Evolutionary conservation across 208 protist species (phyloP).

Genomic region (Leishmania braziliensis): DNA sequence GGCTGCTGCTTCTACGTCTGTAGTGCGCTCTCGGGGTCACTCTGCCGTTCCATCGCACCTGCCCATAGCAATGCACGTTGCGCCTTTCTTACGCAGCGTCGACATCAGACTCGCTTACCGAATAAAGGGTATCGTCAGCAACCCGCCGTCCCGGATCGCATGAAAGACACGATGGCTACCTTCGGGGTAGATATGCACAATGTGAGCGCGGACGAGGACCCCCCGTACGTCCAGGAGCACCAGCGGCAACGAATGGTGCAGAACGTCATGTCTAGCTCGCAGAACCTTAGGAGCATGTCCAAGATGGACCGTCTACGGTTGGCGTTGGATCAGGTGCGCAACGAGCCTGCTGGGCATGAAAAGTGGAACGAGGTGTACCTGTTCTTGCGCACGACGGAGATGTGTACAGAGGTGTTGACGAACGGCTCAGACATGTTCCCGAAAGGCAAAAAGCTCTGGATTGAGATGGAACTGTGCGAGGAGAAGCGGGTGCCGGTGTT

Average conservation of each 20-base stretch:
- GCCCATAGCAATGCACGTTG: neutral
- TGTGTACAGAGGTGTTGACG: slow-evolving; percentile 72
- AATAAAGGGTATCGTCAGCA: slow-evolving; percentile 85
- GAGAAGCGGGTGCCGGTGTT: slow-evolving; percentile 74
- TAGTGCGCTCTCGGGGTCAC: neutral
- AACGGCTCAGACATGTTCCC: slow-evolving; percentile 71
- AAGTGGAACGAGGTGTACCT: slow-evolving; percentile 86
- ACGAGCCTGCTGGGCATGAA: slow-evolving; percentile 46
- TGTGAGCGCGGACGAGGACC: slow-evolving; percentile 53
- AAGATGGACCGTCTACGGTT: slow-evolving; percentile 83
- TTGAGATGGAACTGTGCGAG: slow-evolving; percentile 85
- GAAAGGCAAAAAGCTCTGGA: slow-evolving; percentile 82
- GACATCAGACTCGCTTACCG: slow-evolving; percentile 43
- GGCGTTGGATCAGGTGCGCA: slow-evolving; percentile 69
- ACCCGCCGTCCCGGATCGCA: slow-evolving; percentile 72
- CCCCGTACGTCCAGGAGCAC: slow-evolving; percentile 78
- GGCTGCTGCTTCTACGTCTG: slow-evolving; percentile 1
- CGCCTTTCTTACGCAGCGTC: slow-evolving; percentile 1
- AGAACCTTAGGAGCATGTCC: slow-evolving; percentile 63
- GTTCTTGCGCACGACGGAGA: slow-evolving; percentile 88
- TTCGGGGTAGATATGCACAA: slow-evolving; percentile 59
- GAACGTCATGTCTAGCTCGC: slow-evolving; percentile 58
- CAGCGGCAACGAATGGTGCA: slow-evolving; percentile 64
- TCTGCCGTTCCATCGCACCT: neutral
- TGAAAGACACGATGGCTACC: slow-evolving; percentile 76